phyloP scores from a whole-genome alignment of 495 filamentous ascomycete genomes.

The Hamigera avellanea region DNA sequence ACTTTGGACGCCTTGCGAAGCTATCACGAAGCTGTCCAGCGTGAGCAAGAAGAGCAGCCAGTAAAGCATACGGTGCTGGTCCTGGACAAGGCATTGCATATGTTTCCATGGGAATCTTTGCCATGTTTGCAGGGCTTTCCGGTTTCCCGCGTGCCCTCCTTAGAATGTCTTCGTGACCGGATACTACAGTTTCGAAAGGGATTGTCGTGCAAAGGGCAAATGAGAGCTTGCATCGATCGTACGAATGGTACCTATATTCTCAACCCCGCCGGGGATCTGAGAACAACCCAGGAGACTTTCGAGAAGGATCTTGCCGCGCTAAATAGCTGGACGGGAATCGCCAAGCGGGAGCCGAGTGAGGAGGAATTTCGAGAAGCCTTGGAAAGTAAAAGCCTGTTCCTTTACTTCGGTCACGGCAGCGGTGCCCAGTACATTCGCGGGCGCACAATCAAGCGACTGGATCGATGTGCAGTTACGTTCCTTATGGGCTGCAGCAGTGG shows the following conservation, averaged over 20 bases:
- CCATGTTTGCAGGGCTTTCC: constrained; percentile 72
- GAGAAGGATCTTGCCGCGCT: constrained; percentile 45
- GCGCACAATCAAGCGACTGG: constrained; percentile 63
- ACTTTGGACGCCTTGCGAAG: constrained; percentile 66
- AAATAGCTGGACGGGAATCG: constrained; percentile 51
- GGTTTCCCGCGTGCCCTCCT: constrained; percentile 72
- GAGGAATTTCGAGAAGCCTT: constrained; percentile 58
- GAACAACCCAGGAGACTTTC: constrained; percentile 66
- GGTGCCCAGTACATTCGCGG: constrained; percentile 89
- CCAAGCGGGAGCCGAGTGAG: constrained; percentile 59
- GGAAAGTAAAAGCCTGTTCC: constrained; percentile 49
- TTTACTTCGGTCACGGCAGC: constrained; percentile 95
- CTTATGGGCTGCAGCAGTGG: constrained; percentile 90
- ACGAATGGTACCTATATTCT: constrained; percentile 70
- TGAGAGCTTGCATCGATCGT: constrained; percentile 37
- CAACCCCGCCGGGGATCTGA: constrained; percentile 75
- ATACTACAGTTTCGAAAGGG: constrained; percentile 39
- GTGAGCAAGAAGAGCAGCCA: constrained; percentile 41
- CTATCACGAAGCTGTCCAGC: constrained; percentile 53
- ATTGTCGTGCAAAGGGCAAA: constrained; percentile 10
- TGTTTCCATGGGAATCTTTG: constrained; percentile 92
- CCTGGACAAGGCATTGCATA: constrained; percentile 81
- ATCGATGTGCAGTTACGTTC: constrained; percentile 66
- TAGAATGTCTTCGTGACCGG: constrained; percentile 64
- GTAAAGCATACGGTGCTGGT: constrained; percentile 82